Base-by-base conservation (phyloP, 352 stramenopile species). In the Phytophthora vignae region DNA sequence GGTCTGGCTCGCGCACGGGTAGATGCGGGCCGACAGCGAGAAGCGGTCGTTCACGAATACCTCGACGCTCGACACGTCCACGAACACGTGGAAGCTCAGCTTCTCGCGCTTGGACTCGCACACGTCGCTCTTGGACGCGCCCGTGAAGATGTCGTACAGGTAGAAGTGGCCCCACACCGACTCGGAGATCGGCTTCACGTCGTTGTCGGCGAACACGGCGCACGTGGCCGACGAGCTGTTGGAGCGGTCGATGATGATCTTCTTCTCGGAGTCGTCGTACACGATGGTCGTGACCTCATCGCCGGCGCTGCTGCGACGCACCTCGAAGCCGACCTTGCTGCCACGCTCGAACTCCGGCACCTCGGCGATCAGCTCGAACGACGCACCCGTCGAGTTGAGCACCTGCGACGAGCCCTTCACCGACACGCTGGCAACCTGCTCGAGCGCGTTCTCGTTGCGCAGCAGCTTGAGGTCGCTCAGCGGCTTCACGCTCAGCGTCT, bases 31-130 rank as follows among this genome's bases (percentile, higher is more conserved):
- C 44, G 84, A 92, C 27, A 92, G 74, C 19, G 81, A 60, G 55
- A 92, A 90, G 65, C 84, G 82, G 66, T 74, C 82, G 75, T 92
- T 92, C 64, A 92, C 81, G 44, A 92, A 90, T 65, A 92, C 84
- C 54, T 92, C 84, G 19, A 90, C 73, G 29, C 77, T 83, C n/a
- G 84, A 90, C 49, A 92, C 84, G 67, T 92, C 84, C 40, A 90
- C 84, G 60, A 88, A 92, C 50, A 92, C 64, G 68, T 77, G 80
- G 72, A 92, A 89, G 29, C 57, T 77, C 50, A 91, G 68, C 56
- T 69, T 83, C 71, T 91, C 84, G 22, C 75, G 77, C 25, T 59
- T 64, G 15, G 76, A 60, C 52, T 78, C 67, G 60, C 82, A 91
- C 55, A 74, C 52, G 50, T 74, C 64, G 9, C 29, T 71, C 25